Percentiles rank a stretch among this genome's conserved stretches.
Evolutionary conservation across 192 early-diverging fungal genomes (phyloP).

Genomic region (Backusella westeae): DNA sequence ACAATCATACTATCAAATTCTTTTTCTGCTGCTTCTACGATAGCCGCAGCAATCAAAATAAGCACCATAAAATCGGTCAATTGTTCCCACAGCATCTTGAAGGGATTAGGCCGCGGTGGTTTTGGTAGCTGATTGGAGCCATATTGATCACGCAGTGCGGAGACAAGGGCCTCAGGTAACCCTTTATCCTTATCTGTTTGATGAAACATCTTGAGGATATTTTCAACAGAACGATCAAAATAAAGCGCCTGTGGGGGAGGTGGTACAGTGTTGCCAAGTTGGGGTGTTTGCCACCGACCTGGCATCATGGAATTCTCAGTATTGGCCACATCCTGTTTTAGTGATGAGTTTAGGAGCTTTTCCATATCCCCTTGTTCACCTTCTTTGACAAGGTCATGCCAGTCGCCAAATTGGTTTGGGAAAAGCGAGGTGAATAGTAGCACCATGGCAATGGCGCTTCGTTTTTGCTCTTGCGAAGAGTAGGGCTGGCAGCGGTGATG

Average conservation of each 20-base stretch:
- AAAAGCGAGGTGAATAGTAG: conserved; percentile 72
- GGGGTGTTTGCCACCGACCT: neutral
- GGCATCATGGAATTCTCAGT: conserved; percentile 27
- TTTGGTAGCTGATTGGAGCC: conserved; percentile 82
- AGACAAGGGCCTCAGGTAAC: conserved; percentile 55
- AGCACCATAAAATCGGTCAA: conserved; percentile 95
- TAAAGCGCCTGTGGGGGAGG: conserved; percentile 70
- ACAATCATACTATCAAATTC: conserved; percentile 46
- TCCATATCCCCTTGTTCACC: conserved; percentile 44
- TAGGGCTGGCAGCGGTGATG: conserved; percentile 70
- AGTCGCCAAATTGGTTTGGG: conserved; percentile 78
- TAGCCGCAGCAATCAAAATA: conserved; percentile 76
- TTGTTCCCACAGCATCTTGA: conserved; percentile 83
- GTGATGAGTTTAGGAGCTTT: conserved; percentile 12
- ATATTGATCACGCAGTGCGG: conserved; percentile 71
- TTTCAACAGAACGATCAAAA: conserved; percentile 91
- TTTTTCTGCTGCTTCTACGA: conserved; percentile 80
- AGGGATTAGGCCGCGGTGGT: conserved; percentile 61
- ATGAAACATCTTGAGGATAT: conserved; percentile 82
- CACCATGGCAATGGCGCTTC: conserved; percentile 76
- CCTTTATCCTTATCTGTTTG: conserved; percentile 62
- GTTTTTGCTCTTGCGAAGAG: conserved; percentile 62
- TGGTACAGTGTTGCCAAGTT: neutral
- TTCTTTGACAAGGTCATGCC: conserved; percentile 84
- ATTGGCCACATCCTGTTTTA: conserved; percentile 16